Percentiles rank a stretch among this genome's conserved stretches.
Evolutionary conservation across 108 stramenopile genomes (phyloP).

Genomic region (Pseudonitzschia multiseries): DNA sequence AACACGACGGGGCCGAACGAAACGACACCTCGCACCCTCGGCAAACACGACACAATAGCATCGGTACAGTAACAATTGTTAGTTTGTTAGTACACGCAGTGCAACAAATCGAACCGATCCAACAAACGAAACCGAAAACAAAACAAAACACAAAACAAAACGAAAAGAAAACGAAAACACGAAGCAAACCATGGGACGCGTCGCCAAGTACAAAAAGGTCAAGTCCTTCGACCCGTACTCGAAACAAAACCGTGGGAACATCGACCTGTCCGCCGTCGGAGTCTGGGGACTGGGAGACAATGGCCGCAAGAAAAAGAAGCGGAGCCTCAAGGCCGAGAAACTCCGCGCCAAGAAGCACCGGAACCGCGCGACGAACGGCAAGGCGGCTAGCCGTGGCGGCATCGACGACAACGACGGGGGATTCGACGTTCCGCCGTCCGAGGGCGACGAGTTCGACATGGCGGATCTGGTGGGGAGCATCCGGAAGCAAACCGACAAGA

Average conservation of each 20-base stretch:
- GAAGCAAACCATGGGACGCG: constrained; percentile 49
- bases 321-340: constrained; percentile 39
- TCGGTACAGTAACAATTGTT: no score
- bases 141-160: no score
- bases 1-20: no score
- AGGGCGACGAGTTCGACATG: constrained; percentile 58
- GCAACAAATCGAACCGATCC: no score
- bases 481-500: constrained; percentile 29
- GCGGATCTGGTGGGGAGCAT: constrained; percentile 49
- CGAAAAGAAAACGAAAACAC: neutral
- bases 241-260: constrained; percentile 36
- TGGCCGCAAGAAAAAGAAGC: constrained; percentile 49
- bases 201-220: constrained; percentile 68
- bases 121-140: no score
- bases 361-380: neutral
- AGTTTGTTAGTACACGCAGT: no score
- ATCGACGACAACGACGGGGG: constrained; percentile 17
- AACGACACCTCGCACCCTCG: no score
- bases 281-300: constrained; percentile 59
- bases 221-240: constrained; percentile 63
- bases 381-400: no score
- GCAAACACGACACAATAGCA: no score
- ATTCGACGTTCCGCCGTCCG: constrained; percentile 48
- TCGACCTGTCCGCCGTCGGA: constrained; percentile 33
- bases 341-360: constrained; percentile 26